Conservation (phyloP, 805 yeast species). For the Cyberlindnera galapagoensis region DNA sequence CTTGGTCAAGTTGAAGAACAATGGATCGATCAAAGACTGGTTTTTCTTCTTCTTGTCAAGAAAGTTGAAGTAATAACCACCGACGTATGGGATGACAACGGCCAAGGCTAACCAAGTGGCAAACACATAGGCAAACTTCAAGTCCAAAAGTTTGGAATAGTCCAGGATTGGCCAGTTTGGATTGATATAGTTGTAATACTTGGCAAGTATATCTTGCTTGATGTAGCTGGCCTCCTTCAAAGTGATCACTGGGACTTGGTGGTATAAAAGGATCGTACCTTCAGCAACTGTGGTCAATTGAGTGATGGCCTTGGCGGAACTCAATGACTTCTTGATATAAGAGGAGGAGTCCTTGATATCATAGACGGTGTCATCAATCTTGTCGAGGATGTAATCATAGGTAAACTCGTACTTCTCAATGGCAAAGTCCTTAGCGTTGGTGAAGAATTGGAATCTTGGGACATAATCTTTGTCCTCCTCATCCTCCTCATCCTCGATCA, state of each 20-base stretch:
- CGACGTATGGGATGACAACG: slow-evolving; percentile 18
- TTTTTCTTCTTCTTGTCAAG: slow-evolving; percentile 24
- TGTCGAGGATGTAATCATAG: slow-evolving; percentile 17
- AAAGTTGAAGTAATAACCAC: slow-evolving; percentile 26
- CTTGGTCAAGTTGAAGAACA: slow-evolving; percentile 44
- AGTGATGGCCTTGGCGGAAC: slow-evolving; percentile 25
- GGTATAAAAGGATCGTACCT: slow-evolving; percentile 10
- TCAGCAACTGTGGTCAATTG: slow-evolving; percentile 15
- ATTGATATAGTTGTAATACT: slow-evolving; percentile 13
- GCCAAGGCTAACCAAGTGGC: slow-evolving; percentile 21
- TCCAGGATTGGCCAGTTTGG: slow-evolving; percentile 15
- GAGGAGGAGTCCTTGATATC: slow-evolving; percentile 8
- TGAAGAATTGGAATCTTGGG: slow-evolving; percentile 7
- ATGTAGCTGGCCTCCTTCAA: slow-evolving; percentile 16
- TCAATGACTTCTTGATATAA: slow-evolving; percentile 18
- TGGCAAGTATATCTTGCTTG: slow-evolving; percentile 17
- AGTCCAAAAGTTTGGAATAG: slow-evolving; percentile 13
- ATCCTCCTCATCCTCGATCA: slow-evolving; percentile 20
- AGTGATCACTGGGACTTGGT: slow-evolving; percentile 15
- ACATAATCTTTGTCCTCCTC: slow-evolving; percentile 14
- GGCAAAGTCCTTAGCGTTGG: slow-evolving; percentile 18
- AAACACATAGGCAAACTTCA: slow-evolving; percentile 16
- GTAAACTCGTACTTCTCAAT: slow-evolving; percentile 18
- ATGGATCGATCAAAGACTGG: slow-evolving; percentile 46
- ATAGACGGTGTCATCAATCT: slow-evolving; percentile 6